Conservation (phyloP, 1,284 basidiomycete genomes). For the Cerrena zonata region DNA sequence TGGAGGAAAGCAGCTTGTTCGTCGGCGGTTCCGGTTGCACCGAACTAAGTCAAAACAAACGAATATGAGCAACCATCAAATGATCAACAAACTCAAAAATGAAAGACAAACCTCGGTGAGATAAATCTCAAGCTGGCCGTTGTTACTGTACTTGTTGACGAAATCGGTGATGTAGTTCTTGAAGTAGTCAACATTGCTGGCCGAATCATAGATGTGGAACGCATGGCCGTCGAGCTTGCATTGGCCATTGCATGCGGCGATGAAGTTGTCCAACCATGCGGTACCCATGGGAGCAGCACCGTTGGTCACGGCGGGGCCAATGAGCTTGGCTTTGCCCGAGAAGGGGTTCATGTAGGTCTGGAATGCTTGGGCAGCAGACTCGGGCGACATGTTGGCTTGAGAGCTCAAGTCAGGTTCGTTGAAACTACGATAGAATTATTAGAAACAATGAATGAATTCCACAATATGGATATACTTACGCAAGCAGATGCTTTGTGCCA, state of each 20-base stretch:
- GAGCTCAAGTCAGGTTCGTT: slow-evolving; percentile 31
- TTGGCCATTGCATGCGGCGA: slow-evolving; percentile 21
- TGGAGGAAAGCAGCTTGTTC: slow-evolving; percentile 25
- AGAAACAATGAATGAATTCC: background rate
- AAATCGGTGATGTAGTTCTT: slow-evolving; percentile 27
- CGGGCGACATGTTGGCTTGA: slow-evolving; percentile 27
- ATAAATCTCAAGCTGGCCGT: slow-evolving; percentile 16
- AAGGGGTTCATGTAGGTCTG: slow-evolving; percentile 30
- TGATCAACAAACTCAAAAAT: slow-evolving; percentile 1
- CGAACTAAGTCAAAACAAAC: slow-evolving; percentile 23
- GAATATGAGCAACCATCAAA: background rate
- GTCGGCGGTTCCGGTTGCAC: slow-evolving; percentile 20
- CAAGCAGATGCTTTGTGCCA: slow-evolving; percentile 26
- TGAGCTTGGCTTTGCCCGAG: slow-evolving; percentile 29
- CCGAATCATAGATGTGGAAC: slow-evolving; percentile 31
- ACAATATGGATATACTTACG: slow-evolving; percentile 15
- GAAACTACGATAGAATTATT: slow-evolving; percentile 19
- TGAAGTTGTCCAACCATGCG: slow-evolving; percentile 29
- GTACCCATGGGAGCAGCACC: slow-evolving; percentile 28
- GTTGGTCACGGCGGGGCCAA: slow-evolving; percentile 31
- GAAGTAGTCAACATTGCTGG: slow-evolving; percentile 28
- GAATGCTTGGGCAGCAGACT: slow-evolving; percentile 25
- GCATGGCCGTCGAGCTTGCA: slow-evolving; percentile 29
- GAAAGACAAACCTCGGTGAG: slow-evolving; percentile 25
- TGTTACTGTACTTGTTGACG: slow-evolving; percentile 23